phyloP scores from a whole-genome alignment of 75 land plant species.

The Picea glauca region DNA sequence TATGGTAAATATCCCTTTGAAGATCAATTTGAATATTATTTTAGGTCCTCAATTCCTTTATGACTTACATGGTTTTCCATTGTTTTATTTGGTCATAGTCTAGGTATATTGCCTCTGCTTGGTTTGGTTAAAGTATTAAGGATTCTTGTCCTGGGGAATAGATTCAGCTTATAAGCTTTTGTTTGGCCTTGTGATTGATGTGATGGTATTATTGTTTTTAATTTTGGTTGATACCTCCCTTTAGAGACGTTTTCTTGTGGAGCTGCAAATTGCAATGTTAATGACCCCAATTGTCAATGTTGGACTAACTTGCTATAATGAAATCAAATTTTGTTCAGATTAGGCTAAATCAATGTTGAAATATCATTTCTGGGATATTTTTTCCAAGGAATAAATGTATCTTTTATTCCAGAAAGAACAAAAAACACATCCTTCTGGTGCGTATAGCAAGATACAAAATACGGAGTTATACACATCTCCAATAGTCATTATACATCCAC shows the following conservation, averaged over 20 bases:
- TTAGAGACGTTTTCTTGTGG: not conserved
- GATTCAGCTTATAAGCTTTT: not conserved
- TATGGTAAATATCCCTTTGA: not conserved
- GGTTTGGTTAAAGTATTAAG: not conserved
- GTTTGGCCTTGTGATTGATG: not conserved
- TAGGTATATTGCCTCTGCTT: not conserved
- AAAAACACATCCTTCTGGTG: too few species aligned
- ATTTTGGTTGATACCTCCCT: not conserved
- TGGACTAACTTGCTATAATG: too few species aligned
- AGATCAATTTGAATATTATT: not conserved
- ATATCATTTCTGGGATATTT: too few species aligned
- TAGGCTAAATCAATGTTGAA: too few species aligned
- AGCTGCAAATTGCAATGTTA: not conserved
- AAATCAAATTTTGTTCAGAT: too few species aligned
- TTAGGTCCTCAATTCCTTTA: not conserved
- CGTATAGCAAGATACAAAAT: too few species aligned
- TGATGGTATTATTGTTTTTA: not conserved
- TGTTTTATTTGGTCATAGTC: not conserved
- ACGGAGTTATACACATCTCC: too few species aligned
- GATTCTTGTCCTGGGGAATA: not conserved
- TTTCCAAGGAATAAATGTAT: too few species aligned
- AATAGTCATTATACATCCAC: too few species aligned
- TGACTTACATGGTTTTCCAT: not conserved
- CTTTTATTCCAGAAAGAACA: too few species aligned
- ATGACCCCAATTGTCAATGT: too few species aligned